Evolutionary conservation across 352 stramenopile species (phyloP).

Genomic region (Globisporangium carolinianum): DNA sequence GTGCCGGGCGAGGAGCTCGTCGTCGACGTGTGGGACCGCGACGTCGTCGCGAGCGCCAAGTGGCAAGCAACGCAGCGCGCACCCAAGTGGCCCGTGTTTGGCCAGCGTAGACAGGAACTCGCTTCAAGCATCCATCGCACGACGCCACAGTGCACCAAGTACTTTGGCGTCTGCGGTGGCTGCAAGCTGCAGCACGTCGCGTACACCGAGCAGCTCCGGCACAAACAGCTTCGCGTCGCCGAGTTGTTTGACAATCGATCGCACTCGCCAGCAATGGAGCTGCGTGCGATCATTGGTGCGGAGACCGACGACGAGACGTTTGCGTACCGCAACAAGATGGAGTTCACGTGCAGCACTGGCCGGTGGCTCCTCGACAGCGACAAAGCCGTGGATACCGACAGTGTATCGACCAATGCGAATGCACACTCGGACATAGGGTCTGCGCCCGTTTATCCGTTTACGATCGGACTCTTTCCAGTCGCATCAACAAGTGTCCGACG

Average conservation of each 20-base stretch:
- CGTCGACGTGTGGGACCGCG: slow-evolving; percentile 45
- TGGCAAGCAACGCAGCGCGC: slow-evolving; percentile 9
- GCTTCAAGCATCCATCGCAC: slow-evolving; percentile 29
- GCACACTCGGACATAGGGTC: background rate
- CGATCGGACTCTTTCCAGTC: slow-evolving; percentile 65
- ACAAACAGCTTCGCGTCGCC: slow-evolving; percentile 55
- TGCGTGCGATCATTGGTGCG: slow-evolving; percentile 36
- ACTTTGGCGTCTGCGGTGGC: slow-evolving; percentile 61
- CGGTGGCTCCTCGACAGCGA: slow-evolving; percentile 55
- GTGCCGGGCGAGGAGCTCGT: slow-evolving; percentile 40
- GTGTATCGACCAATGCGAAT: background rate
- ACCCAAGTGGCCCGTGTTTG: slow-evolving; percentile 31
- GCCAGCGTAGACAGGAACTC: slow-evolving; percentile 19
- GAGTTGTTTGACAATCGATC: slow-evolving; percentile 21
- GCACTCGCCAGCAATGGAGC: slow-evolving; percentile 25
- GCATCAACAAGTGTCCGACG: slow-evolving; percentile 35
- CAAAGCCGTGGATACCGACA: slow-evolving; percentile 10
- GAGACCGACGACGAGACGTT: slow-evolving; percentile 13
- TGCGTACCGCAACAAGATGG: slow-evolving; percentile 80
- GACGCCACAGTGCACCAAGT: slow-evolving; percentile 41
- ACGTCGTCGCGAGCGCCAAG: slow-evolving; percentile 25
- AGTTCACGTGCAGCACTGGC: slow-evolving; percentile 76
- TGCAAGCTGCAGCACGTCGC: slow-evolving; percentile 61
- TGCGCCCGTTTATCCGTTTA: slow-evolving; percentile 28
- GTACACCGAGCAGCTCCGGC: slow-evolving; percentile 47